These are phyloP conservation scores for Phytopythium cucurbitacearum DNA, from an alignment of 352 stramenopile species.

Conservation along the genomic window DNA sequence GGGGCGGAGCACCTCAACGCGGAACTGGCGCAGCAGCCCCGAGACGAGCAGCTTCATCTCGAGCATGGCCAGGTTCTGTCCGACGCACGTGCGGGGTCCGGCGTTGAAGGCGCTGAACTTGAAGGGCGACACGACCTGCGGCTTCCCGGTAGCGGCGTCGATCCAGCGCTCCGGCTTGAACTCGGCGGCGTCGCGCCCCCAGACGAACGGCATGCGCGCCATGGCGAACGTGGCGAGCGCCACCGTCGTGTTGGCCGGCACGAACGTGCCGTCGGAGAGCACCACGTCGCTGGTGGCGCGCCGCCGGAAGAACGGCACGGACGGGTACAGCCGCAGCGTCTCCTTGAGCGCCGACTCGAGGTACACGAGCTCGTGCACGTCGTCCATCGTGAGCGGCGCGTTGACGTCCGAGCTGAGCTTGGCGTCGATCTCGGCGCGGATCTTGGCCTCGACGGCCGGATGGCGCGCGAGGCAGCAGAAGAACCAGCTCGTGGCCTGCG, in stretches of 20 bases:
- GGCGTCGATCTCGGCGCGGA: conserved; percentile 34
- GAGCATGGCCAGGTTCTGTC: conserved; percentile 50
- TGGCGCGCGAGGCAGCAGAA: conserved; percentile 57
- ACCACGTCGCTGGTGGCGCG: conserved; percentile 41
- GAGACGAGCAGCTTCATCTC: conserved; percentile 60
- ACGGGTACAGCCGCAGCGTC: conserved; percentile 60
- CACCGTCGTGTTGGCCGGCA: conserved; percentile 43
- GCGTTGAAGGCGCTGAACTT: conserved; percentile 70
- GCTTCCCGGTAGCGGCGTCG: conserved; percentile 27
- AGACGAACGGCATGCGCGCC: conserved; percentile 45
- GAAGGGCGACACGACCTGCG: conserved; percentile 41
- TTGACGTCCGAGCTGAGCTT: conserved; percentile 8
- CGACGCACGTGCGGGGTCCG: conserved; percentile 58
- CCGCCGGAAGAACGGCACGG: conserved; percentile 46
- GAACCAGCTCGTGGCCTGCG: conserved; percentile 70
- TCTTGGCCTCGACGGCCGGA: conserved; percentile 34
- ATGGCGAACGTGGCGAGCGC: conserved; percentile 52
- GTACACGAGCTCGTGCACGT: conserved; percentile 39
- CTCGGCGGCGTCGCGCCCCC: conserved; percentile 54
- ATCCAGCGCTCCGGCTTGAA: conserved; percentile 74
- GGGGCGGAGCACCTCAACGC: conserved; percentile 32
- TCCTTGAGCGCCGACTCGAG: conserved; percentile 51
- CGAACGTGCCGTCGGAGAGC: conserved; percentile 58
- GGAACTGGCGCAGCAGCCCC: conserved; percentile 56
- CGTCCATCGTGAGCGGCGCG: conserved; percentile 27